Evolutionary conservation across 805 yeast genomes (phyloP).

Genomic region (Kuraishia hungarica): DNA sequence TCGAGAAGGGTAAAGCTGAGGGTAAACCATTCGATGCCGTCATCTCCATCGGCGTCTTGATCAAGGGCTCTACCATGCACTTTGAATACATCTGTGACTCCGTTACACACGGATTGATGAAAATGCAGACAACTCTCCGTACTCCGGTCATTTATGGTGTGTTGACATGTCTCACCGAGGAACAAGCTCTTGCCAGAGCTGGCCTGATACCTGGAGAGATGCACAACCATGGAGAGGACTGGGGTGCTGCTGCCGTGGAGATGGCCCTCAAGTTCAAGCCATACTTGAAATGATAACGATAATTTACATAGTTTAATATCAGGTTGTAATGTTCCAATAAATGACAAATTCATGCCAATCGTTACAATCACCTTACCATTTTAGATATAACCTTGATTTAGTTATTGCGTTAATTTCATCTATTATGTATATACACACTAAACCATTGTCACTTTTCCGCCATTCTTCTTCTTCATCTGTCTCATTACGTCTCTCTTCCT

Average conservation of each 20-base stretch:
- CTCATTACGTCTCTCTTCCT: slow-evolving; percentile 68
- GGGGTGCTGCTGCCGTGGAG: slow-evolving; percentile 99
- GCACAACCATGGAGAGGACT: slow-evolving; percentile 97
- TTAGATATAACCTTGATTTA: too few species aligned
- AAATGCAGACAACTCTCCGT: slow-evolving; percentile 56
- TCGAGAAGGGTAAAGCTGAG: slow-evolving; percentile 29
- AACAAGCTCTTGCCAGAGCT: slow-evolving; percentile 89
- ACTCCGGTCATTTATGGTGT: slow-evolving; percentile 91
- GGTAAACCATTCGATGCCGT: slow-evolving; percentile 60
- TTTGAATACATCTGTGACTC: slow-evolving; percentile 95
- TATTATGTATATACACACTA: neutral
- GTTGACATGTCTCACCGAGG: slow-evolving; percentile 87
- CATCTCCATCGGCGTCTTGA: slow-evolving; percentile 88
- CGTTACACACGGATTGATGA: slow-evolving; percentile 79
- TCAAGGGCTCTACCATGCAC: slow-evolving; percentile 97
- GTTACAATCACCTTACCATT: too few species aligned
- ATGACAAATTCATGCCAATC: too few species aligned
- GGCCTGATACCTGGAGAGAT: slow-evolving; percentile 66
- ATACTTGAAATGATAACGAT: neutral
- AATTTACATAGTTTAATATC: too few species aligned
- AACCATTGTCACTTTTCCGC: neutral
- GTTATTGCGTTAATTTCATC: too few species aligned
- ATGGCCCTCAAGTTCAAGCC: slow-evolving; percentile 52
- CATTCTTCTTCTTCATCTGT: slow-evolving; percentile 38
- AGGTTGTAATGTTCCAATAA: too few species aligned